Evolutionary conservation across 345 rosid genomes (phyloP).

Genomic region (Eucalyptus marginata): DNA sequence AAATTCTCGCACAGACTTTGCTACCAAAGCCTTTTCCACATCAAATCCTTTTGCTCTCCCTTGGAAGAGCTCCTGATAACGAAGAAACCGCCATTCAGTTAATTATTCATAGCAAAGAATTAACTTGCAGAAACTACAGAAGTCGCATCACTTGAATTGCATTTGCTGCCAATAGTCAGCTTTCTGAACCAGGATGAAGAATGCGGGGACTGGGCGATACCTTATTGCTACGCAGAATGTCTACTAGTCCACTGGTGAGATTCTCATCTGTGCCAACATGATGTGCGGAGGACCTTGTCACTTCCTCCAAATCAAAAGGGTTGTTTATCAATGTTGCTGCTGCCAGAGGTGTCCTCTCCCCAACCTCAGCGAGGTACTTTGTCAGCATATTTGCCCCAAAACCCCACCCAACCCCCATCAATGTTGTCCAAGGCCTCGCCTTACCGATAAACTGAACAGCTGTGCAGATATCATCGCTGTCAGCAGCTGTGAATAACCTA

Average conservation of each 20-base stretch:
- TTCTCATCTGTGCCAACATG: constrained; percentile 34
- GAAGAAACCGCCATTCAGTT: background rate
- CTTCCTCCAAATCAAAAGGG: constrained; percentile 94
- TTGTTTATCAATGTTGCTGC: constrained; percentile 85
- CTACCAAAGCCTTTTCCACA: constrained; percentile 64
- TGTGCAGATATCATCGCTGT: constrained; percentile 85
- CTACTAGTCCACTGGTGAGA: constrained; percentile 62
- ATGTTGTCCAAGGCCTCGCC: constrained; percentile 86
- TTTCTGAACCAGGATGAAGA: background rate
- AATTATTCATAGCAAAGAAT: background rate
- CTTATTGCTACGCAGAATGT: constrained; percentile 77
- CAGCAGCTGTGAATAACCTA: constrained; percentile 98
- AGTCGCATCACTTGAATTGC: background rate
- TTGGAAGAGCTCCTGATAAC: constrained; percentile 62
- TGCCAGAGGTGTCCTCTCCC: constrained; percentile 74
- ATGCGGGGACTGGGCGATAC: constrained; percentile 15
- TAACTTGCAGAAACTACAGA: background rate
- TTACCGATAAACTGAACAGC: constrained; percentile 62
- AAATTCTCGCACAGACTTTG: constrained; percentile 85
- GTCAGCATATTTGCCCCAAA: constrained; percentile 91
- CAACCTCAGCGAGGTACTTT: constrained; percentile 81
- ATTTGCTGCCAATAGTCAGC: background rate
- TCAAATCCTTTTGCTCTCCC: constrained; percentile 78
- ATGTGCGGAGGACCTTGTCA: constrained; percentile 47
- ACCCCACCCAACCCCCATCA: constrained; percentile 83